Conservation (phyloP, 2,329 filamentous ascomycete genomes). For the Cyclaneusma minus region DNA sequence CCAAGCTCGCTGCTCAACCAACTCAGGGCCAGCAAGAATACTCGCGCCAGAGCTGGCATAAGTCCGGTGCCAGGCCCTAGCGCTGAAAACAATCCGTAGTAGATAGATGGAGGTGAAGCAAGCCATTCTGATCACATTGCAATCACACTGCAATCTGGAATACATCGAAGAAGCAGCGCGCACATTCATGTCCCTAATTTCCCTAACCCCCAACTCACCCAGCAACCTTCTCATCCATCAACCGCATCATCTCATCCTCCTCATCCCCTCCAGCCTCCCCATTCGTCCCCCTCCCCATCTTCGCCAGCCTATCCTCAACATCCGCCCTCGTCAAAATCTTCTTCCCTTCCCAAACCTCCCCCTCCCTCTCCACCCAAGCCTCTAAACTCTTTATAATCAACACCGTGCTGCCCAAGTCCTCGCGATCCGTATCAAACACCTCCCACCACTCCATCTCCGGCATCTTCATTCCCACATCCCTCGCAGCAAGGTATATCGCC, state of each 20-base stretch:
- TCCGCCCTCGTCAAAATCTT: slow-evolving; percentile 11
- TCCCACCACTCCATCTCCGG: slow-evolving; percentile 92
- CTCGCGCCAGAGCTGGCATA: too few relatives aligned
- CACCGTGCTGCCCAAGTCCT: slow-evolving; percentile 86
- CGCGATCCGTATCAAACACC: slow-evolving; percentile 88
- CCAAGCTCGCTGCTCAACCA: too few relatives aligned
- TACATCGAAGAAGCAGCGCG: too few relatives aligned
- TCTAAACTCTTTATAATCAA: slow-evolving; percentile 71
- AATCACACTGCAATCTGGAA: too few relatives aligned
- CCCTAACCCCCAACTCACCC: too few relatives aligned
- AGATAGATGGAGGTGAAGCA: too few relatives aligned
- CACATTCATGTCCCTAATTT: too few relatives aligned
- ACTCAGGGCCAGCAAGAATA: too few relatives aligned
- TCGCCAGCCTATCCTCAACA: slow-evolving; percentile 10
- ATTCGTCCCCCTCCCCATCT: slow-evolving; percentile 6
- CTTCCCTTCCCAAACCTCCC: slow-evolving; percentile 10
- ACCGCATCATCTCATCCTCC: slow-evolving; percentile 14
- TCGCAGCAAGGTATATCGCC: slow-evolving; percentile 77
- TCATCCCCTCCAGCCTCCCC: slow-evolving; percentile 9
- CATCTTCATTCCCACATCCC: slow-evolving; percentile 61
- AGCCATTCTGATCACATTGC: too few relatives aligned
- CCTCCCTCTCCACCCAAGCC: slow-evolving; percentile 26
- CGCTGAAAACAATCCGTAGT: too few relatives aligned
- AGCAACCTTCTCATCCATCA: slow-evolving; percentile 12
- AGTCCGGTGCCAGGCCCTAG: too few relatives aligned